Evolutionary conservation across 176 grass and related monocot species (phyloP).

Genomic region (Oryza coarctata): DNA sequence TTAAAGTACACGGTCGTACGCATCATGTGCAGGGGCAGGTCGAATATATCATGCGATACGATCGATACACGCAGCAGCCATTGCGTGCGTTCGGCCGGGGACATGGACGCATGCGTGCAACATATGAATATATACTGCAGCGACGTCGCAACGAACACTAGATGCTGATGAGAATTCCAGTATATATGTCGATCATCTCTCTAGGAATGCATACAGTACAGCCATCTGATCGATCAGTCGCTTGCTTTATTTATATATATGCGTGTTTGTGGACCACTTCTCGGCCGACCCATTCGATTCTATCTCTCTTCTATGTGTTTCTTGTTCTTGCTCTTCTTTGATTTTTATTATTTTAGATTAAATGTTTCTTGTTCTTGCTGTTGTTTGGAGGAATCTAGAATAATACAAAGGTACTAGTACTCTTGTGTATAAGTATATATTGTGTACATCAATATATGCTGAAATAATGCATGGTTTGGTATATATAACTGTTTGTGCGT

Average conservation of each 20-base stretch:
- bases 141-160: constrained; percentile 15
- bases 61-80: neutral
- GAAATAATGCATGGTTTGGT: neutral
- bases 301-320: neutral
- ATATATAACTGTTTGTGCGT: neutral
- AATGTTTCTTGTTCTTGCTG: neutral
- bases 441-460: too few relatives aligned
- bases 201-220: neutral
- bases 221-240: neutral
- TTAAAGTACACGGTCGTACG: neutral
- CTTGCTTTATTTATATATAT: neutral
- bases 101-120: neutral
- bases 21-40: neutral
- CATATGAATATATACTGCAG: neutral
- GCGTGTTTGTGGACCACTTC: neutral
- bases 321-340: neutral
- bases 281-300: neutral
- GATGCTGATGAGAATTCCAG: neutral
- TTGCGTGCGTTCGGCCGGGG: neutral
- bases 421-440: neutral
- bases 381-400: neutral
- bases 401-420: neutral
- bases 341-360: neutral
- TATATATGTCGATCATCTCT: neutral
- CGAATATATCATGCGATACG: neutral